Evolutionary conservation across 2,329 filamentous ascomycete species (phyloP).

Genomic region (Colletotrichum caudatum): DNA sequence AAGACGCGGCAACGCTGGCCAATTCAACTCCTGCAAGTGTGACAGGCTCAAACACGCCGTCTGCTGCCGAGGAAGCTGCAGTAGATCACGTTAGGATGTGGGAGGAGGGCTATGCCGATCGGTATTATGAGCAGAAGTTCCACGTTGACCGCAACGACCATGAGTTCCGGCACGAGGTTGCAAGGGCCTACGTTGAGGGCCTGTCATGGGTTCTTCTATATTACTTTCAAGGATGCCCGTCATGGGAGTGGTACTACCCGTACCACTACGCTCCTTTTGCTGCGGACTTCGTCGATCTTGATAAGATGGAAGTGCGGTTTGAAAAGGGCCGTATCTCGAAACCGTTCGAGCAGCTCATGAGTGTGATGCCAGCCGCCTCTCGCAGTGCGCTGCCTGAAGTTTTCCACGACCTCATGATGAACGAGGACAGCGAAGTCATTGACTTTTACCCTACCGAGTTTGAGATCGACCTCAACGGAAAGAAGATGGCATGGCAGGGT

Average conservation of each 20-base stretch:
- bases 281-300: constrained; percentile 89
- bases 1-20: constrained; percentile 73
- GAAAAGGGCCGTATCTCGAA: constrained; percentile 86
- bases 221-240: constrained; percentile 98
- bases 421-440: constrained; percentile 89
- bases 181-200: constrained; percentile 91
- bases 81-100: constrained; percentile 89
- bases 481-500: constrained; percentile 99
- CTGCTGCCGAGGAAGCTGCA: constrained; percentile 71
- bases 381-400: constrained; percentile 89
- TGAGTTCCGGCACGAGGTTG: constrained; percentile 90
- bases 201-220: constrained; percentile 95
- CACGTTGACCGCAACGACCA: constrained; percentile 83
- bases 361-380: constrained; percentile 92
- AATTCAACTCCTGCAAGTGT: constrained; percentile 70
- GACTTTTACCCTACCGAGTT: constrained; percentile 99
- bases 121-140: constrained; percentile 98
- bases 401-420: constrained; percentile 92
- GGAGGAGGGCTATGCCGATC: constrained; percentile 94
- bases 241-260: constrained; percentile 99
- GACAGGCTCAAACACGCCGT: constrained; percentile 61
- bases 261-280: constrained; percentile 99
- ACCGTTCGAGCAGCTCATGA: constrained; percentile 98
- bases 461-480: constrained; percentile 92
- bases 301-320: constrained; percentile 83